Base-by-base conservation (phyloP, 176 grass and related monocot genomes). In the Cenchrus fungigraminus region DNA sequence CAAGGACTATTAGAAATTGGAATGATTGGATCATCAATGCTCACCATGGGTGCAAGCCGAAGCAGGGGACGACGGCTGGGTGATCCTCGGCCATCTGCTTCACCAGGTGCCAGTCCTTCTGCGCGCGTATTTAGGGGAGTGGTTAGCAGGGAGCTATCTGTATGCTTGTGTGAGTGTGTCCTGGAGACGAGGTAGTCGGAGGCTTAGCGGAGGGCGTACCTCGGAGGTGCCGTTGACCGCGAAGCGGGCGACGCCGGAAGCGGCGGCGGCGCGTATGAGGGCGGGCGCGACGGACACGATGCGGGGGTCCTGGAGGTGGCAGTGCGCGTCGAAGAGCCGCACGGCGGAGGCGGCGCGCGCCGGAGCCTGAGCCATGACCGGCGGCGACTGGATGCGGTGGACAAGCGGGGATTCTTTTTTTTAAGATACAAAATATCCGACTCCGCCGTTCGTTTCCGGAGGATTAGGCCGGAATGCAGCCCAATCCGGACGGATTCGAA, bases 271-370 rank as follows among this genome's bases (percentile, higher is more conserved):
- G 61, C 89, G 77, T 65, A 98, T 85, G 83, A 95, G 91, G 19
- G 76, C 61, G 7, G 91, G 91, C 44, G 87, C 91, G 5, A 73
- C 78, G 59, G 80, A 62, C n/a, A 73, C 68, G 76, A 98, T 71
- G 68, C 92, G 88, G n/a, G 73, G 78, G 44, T 98, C 92, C 78
- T 95, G 92, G 58, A 98, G 95, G 85, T 95, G 95, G 87, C 92
- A 98, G 89, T 98, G 95, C 16, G 85, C 95, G 67, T 98, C 89
- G 86, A 98, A 98, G 64, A 95, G 62, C 64, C 67, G 91, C 28
- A 89, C 65, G 57, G 74, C 19, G 66, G 73, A 77, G 60, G 75
- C 82, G 32, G 82, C 82, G 28, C 59, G 51, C 20, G 19, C 71
- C 9, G 86, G 62, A 50, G 82, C 17, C 64, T 85, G 70, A 6